Percentiles rank a stretch among this genome's conserved stretches.
Evolutionary conservation across 495 filamentous ascomycete genomes (phyloP).

Genomic region (Podospora pseudoanserina): DNA sequence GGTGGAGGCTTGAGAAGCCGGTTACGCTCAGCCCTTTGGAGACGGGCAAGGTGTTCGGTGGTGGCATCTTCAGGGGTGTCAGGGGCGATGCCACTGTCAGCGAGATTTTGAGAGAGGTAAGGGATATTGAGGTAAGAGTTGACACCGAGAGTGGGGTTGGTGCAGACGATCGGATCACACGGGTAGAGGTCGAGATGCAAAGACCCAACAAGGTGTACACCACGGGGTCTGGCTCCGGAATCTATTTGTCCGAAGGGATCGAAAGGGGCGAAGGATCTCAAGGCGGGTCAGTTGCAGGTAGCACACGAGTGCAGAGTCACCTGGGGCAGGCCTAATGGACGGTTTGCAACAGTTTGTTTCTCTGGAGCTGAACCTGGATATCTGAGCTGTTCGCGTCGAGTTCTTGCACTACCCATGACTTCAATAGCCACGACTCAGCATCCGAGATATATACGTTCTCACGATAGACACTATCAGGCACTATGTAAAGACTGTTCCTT

Average conservation of each 20-base stretch:
- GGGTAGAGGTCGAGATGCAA: background rate
- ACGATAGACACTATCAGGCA: background rate
- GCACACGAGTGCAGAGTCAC: background rate
- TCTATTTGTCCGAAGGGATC: background rate
- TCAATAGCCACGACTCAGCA: background rate
- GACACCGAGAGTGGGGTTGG: background rate
- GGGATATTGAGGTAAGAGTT: background rate
- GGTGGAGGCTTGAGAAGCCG: slow-evolving; percentile 1
- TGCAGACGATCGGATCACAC: background rate
- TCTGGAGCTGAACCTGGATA: background rate
- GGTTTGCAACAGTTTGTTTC: background rate
- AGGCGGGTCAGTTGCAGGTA: background rate
- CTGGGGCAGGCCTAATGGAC: background rate
- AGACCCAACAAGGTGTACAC: background rate
- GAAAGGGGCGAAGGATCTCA: background rate
- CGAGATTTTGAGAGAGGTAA: background rate
- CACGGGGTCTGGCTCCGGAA: background rate
- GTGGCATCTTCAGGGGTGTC: background rate
- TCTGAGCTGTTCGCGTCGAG: background rate
- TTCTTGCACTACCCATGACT: background rate
- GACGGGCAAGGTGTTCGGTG: slow-evolving; percentile 1
- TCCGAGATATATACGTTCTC: background rate
- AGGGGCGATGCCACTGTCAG: background rate
- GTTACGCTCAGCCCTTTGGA: slow-evolving; percentile 6
- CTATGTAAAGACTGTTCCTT: background rate